Evolutionary conservation across 805 yeast genomes (phyloP).

Genomic region (fission yeast (Schizosaccharomyces pombe)): DNA sequence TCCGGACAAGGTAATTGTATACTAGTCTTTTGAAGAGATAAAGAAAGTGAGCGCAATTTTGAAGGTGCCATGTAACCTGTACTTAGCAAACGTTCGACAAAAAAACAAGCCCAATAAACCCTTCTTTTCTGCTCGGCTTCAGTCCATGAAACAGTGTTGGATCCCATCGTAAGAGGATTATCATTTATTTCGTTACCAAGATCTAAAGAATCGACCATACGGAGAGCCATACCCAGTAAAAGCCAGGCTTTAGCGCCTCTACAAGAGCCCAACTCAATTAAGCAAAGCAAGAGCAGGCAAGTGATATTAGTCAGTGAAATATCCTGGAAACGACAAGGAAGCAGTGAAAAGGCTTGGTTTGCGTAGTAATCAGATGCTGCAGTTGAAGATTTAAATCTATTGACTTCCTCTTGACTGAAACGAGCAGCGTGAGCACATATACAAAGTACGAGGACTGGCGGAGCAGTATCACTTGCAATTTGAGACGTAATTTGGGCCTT

Average conservation of each 20-base stretch:
- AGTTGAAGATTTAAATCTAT: neutral
- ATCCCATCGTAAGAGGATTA: neutral
- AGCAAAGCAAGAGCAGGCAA: neutral
- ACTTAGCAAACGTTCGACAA: neutral
- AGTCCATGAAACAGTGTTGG: neutral
- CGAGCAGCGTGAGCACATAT: conserved; percentile 2
- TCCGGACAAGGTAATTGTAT: neutral
- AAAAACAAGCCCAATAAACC: neutral
- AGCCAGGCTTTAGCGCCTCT: neutral
- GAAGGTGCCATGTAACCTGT: neutral
- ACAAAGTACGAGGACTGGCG: neutral
- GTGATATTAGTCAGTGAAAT: neutral
- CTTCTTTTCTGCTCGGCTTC: neutral
- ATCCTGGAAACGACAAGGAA: neutral
- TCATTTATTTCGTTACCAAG: neutral
- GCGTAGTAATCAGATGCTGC: neutral
- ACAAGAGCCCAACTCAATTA: neutral
- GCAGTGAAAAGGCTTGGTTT: neutral
- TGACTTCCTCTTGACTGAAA: neutral
- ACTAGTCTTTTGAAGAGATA: neutral
- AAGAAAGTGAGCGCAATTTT: neutral
- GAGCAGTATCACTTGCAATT: neutral
- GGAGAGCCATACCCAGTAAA: neutral
- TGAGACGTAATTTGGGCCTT: neutral
- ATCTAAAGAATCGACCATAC: conserved; percentile 1